Evolutionary conservation across 495 filamentous ascomycete species (phyloP).

Genomic region (Annulohypoxylon maeteangense): DNA sequence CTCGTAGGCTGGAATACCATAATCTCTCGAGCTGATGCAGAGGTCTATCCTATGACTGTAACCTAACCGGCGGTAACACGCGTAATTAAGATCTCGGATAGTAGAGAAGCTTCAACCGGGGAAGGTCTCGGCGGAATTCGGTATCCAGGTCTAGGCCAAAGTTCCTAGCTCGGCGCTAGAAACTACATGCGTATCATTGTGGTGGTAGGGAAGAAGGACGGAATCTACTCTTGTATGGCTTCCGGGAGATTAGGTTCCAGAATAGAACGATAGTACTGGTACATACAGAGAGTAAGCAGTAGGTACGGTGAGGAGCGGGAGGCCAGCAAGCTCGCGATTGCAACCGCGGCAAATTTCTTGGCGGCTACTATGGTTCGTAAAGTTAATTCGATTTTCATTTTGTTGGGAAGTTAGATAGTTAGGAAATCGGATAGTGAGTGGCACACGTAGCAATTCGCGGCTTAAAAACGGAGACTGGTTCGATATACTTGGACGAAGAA

Average conservation of each 20-base stretch:
- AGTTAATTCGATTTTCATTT: constrained; percentile 15
- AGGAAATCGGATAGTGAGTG: constrained; percentile 20
- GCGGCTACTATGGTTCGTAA: constrained; percentile 25
- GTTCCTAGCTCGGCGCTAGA: constrained; percentile 23
- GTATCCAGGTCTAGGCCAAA: constrained; percentile 24
- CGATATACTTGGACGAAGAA: constrained; percentile 15
- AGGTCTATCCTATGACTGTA: constrained; percentile 26
- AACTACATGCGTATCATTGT: constrained; percentile 23
- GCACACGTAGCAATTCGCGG: constrained; percentile 2
- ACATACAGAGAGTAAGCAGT: constrained; percentile 40
- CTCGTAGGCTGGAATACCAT: constrained; percentile 3
- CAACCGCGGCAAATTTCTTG: constrained; percentile 35
- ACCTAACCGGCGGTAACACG: constrained; percentile 28
- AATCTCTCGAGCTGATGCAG: constrained; percentile 18
- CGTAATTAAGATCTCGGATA: not conserved
- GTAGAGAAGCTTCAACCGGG: constrained; percentile 15
- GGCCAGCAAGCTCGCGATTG: constrained; percentile 23
- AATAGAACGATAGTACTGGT: constrained; percentile 29
- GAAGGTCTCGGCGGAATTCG: constrained; percentile 25
- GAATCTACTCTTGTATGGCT: constrained; percentile 33
- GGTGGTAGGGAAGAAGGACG: constrained; percentile 9
- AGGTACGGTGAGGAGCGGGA: constrained; percentile 24
- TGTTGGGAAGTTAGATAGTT: constrained; percentile 32
- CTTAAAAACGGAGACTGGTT: constrained; percentile 11
- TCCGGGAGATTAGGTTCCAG: constrained; percentile 44